Evolutionary conservation across 257 asterid genomes (phyloP).

Genomic region (Ophiorrhiza pumila): DNA sequence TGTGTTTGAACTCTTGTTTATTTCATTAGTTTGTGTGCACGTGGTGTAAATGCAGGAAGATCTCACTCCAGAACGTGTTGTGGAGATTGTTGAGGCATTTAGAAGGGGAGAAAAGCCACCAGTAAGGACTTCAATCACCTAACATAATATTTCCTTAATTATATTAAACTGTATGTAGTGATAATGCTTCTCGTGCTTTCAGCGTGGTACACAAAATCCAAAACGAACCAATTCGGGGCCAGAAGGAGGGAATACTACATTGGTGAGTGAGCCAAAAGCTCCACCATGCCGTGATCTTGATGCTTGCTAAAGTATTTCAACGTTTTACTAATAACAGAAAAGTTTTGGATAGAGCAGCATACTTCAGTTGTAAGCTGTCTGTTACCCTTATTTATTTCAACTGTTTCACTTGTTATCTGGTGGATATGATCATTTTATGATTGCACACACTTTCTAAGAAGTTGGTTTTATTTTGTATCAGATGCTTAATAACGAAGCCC

Average conservation of each 20-base stretch:
- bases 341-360: constrained; percentile 34
- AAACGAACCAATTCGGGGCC: constrained; percentile 76
- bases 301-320: constrained; percentile 57
- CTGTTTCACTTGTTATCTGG: constrained; percentile 16
- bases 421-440: constrained; percentile 20
- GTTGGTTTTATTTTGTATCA: constrained; percentile 15
- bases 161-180: background rate
- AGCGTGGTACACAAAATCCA: constrained; percentile 96
- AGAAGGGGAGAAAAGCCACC: constrained; percentile 92
- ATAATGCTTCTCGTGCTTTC: constrained; percentile 24
- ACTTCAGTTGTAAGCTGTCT: constrained; percentile 34
- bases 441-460: background rate
- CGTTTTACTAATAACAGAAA: constrained; percentile 44
- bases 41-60: constrained; percentile 63
- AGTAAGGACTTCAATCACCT: constrained; percentile 38
- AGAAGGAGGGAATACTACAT: constrained; percentile 82
- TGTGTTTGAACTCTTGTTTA: background rate
- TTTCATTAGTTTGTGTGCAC: constrained; percentile 5
- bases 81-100: constrained; percentile 90
- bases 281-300: constrained; percentile 96
- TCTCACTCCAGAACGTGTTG: constrained; percentile 72
- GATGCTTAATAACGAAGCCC: constrained; percentile 13
- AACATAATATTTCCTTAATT: background rate
- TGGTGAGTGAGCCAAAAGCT: constrained; percentile 83
- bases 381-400: constrained; percentile 10